These are phyloP conservation scores for Lithohypha guttulata DNA, from an alignment of 2,329 filamentous ascomycete species.

Conservation along the genomic window DNA sequence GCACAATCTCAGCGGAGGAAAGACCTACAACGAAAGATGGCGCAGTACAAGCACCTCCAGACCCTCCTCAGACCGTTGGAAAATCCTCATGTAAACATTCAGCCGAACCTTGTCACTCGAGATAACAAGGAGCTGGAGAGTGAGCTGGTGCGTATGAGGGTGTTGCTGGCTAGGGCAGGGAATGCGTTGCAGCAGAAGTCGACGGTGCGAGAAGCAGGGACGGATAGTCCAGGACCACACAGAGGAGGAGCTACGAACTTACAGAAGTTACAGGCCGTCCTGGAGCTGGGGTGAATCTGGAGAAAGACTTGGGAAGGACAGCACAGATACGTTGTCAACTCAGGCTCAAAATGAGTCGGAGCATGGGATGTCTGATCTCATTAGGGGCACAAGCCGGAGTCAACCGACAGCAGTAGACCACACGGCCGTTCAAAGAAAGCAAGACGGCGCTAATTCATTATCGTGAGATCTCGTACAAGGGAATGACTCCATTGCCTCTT, in stretches of 20 bases:
- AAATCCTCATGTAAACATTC: conserved; percentile 39
- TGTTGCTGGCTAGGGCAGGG: conserved; percentile 34
- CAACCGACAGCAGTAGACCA: too few species aligned
- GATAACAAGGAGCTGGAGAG: conserved; percentile 39
- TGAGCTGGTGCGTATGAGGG: conserved; percentile 41
- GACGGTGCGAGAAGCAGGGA: conserved; percentile 13
- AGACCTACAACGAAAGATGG: conserved; percentile 36
- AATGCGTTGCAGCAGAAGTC: conserved; percentile 28
- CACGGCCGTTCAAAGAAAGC: too few species aligned
- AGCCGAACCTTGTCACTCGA: conserved; percentile 44
- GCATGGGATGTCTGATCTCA: too few species aligned
- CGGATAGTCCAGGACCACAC: conserved; percentile 10
- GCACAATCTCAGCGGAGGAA: conserved; percentile 36
- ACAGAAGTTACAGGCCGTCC: conserved; percentile 28
- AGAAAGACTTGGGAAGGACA: too few species aligned
- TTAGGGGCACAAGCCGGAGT: neutral
- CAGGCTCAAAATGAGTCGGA: too few species aligned
- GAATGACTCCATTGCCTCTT: neutral
- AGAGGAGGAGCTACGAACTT: conserved; percentile 11
- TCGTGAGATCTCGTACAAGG: neutral
- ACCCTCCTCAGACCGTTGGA: conserved; percentile 40
- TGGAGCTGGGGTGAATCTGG: conserved; percentile 32
- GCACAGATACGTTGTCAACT: too few species aligned
- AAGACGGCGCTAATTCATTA: too few species aligned
- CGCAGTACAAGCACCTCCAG: conserved; percentile 37